Base-by-base conservation (phyloP, 2,329 filamentous ascomycete species). In the Sarocladium kiliense region DNA sequence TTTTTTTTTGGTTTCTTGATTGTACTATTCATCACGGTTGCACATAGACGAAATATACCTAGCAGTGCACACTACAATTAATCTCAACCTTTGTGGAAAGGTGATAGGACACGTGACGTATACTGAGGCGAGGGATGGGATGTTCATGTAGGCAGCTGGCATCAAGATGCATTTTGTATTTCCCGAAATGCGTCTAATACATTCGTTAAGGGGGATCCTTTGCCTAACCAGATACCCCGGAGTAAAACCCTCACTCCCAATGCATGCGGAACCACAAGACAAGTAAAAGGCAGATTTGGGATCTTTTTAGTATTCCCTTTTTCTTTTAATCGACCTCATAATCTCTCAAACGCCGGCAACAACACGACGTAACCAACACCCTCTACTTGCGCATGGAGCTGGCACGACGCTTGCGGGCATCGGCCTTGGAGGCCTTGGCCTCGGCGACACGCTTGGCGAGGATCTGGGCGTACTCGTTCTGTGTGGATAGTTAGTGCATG, bases 401-500 rank as follows among this genome's bases (percentile, higher is more conserved):
- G 69, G 93, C 93, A 75, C 94, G 86, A 76, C 94, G 87, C 91
- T 97, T 97, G 82, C 91, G 90, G 76, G 88, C 81, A 80, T 97
- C 93, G 68, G 86, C 87, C 83, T 94, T 93, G 79, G 88, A 87
- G 74, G 88, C 82, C 86, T 97, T 96, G 82, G 91, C 89, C 83
- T 99, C 94, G 73, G 86, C 82, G 71, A 97, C 90, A 81, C 94
- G 94, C 89, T 94, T 95, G 81, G 94, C 91, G 62, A 99, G 85
- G 76, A 97, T 78, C 79, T 93, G 86, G 68, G 92, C 87, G 79
- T 99, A 99, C 81, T 99, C 94, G 81, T 90, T 92, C 93, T 97
- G 67, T 54, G 12, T 25, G 27, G 53, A n/a, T 37, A 14, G 66
- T 79, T 68, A 77, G 74, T 63, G 62, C 58, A 37, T 32, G 23